phyloP scores from a whole-genome alignment of 1,284 basidiomycete species.

The Ustilago shanxiensis region DNA sequence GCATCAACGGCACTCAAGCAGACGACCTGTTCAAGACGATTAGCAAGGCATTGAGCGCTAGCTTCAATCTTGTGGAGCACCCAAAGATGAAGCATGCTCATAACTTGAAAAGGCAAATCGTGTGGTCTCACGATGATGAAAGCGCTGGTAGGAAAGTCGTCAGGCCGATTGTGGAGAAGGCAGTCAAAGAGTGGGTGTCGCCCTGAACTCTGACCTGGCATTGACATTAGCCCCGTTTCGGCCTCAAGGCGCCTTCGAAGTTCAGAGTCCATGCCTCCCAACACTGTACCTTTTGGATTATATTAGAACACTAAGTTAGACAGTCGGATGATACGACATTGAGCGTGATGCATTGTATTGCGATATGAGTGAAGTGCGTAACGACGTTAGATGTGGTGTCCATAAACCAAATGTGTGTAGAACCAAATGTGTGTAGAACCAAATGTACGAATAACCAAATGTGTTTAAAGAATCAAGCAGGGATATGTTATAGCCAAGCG shows the following conservation, averaged over 20 bases:
- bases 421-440: too few species aligned
- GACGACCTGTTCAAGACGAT: constrained; percentile 53
- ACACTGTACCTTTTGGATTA: too few species aligned
- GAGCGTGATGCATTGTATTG: background rate
- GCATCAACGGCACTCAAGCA: constrained; percentile 44
- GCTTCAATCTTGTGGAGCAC: constrained; percentile 28
- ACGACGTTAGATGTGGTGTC: background rate
- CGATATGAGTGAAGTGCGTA: background rate
- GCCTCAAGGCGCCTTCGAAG: background rate
- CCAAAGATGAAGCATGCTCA: constrained; percentile 15
- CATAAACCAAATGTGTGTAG: too few species aligned
- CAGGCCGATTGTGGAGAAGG: constrained; percentile 60
- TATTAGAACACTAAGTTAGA: background rate
- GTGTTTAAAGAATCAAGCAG: too few species aligned
- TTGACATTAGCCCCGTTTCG: background rate
- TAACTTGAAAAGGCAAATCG: constrained; percentile 39
- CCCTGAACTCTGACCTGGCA: constrained; percentile 3
- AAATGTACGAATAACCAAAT: too few species aligned
- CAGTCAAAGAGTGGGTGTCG: constrained; percentile 50
- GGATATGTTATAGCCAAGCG: constrained; percentile 28
- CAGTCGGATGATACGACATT: background rate
- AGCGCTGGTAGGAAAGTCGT: constrained; percentile 59
- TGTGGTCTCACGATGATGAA: constrained; percentile 43
- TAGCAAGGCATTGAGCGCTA: constrained; percentile 25
- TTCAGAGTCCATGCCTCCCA: too few species aligned